A percentile compares a stretch with the other conserved stretches of the same genome.
These are phyloP conservation scores for Leishmania tropica DNA, from an alignment of 208 protist species.

Conservation along the genomic window DNA sequence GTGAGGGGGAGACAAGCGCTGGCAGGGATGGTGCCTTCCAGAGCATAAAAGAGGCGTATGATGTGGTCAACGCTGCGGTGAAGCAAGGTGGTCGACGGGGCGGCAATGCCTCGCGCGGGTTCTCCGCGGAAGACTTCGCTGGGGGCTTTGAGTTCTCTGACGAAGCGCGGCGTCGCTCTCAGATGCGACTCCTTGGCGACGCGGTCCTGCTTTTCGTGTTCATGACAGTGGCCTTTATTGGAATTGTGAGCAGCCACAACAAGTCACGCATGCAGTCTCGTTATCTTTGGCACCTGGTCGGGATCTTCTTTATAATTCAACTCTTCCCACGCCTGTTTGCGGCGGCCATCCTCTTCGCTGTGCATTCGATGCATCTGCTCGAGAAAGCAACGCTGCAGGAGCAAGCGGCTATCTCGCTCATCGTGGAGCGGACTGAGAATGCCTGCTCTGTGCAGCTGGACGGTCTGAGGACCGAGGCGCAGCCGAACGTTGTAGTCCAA, in stretches of 20 bases:
- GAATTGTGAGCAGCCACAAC: constrained; percentile 63
- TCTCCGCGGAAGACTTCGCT: not conserved
- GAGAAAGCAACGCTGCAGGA: constrained; percentile 50
- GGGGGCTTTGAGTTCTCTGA: constrained; percentile 54
- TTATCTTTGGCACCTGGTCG: constrained; percentile 52
- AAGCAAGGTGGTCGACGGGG: constrained; percentile 18
- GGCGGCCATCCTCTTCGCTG: constrained; percentile 69
- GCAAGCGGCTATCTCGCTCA: constrained; percentile 47
- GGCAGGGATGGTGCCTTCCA: constrained; percentile 46
- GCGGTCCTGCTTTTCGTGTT: constrained; percentile 66
- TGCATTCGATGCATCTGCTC: constrained; percentile 55
- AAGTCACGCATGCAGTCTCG: constrained; percentile 49
- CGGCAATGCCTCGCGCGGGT: not conserved
- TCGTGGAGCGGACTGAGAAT: constrained; percentile 37
- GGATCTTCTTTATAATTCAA: constrained; percentile 78
- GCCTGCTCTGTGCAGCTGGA: constrained; percentile 42
- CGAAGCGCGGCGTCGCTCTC: constrained; percentile 49
- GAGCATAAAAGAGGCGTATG: constrained; percentile 81
- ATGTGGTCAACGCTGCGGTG: constrained; percentile 30
- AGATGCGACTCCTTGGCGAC: constrained; percentile 70
- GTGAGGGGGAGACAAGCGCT: not conserved
- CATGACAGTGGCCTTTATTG: constrained; percentile 63
- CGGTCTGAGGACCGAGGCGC: constrained; percentile 40
- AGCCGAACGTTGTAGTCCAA: constrained; percentile 51
- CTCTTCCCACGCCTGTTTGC: constrained; percentile 75